phyloP scores from a whole-genome alignment of 106 monocot genomes.

The Alisma plantagoaquatica region DNA sequence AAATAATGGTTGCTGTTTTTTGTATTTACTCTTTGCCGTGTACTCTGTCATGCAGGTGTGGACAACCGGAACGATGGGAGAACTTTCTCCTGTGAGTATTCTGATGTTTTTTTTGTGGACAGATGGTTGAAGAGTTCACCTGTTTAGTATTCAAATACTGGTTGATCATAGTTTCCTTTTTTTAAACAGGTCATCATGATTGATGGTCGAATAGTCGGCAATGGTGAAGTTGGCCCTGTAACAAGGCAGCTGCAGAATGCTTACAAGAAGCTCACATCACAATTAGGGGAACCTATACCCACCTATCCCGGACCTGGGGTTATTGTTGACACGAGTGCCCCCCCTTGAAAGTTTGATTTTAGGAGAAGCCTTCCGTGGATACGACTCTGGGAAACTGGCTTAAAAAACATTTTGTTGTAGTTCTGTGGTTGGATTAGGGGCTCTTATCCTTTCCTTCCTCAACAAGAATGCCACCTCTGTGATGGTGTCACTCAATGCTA shows the following conservation, averaged over 20 bases:
- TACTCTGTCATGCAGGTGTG: constrained; percentile 50
- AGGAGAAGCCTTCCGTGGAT: too few relatives aligned
- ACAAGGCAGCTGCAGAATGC: constrained; percentile 70
- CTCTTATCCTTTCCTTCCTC: too few relatives aligned
- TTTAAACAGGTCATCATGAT: constrained; percentile 73
- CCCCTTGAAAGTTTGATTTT: too few relatives aligned
- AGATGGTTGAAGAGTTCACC: too few relatives aligned
- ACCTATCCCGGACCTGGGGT: constrained; percentile 3
- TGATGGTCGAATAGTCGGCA: constrained; percentile 74
- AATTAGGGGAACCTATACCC: constrained; percentile 61
- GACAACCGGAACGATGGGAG: constrained; percentile 99
- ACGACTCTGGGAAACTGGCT: too few relatives aligned
- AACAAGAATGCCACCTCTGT: too few relatives aligned
- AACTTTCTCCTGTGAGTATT: constrained; percentile 78
- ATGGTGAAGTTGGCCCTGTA: constrained; percentile 76
- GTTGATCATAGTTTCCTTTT: background rate
- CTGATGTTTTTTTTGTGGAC: background rate
- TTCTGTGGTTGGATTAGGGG: too few relatives aligned
- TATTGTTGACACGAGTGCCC: too few relatives aligned
- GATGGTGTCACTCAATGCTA: too few relatives aligned
- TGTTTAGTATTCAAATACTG: too few relatives aligned
- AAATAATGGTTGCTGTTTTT: background rate
- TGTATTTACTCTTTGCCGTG: background rate
- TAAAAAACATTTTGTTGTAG: too few relatives aligned
- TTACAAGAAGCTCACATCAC: constrained; percentile 51